Evolutionary conservation across 1,139 yeast species (phyloP), one percentile per base, ranked within the genome.

Genomic region (Suhomyces kunorum): DNA sequence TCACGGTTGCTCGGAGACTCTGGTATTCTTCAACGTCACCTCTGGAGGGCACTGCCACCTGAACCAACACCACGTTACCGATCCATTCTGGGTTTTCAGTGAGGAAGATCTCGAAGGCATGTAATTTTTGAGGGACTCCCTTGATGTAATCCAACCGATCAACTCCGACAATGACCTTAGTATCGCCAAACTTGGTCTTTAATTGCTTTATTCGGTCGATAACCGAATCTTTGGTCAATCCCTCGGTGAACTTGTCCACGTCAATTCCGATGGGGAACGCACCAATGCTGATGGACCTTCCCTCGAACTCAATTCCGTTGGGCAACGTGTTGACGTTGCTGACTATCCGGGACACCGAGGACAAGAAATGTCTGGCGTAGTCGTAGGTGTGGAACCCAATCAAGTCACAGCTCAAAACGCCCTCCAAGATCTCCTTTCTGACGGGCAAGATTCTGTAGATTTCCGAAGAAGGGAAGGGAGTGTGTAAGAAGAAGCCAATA

Each of bases 371-470:
- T 54, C 99, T 78, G n/a, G 96, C 98, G 57, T 94, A 94, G 63
- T 94, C 99, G 63, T 94, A 94, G n/a, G 98, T 94, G 63, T 94
- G 99, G 75, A 94, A 94, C 0, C 99, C 99, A 56, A 94, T 82
- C 54, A 94, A 75, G 60, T 94, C 96, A 66, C 98, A 92, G 54
- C 94, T 84, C 58, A 94, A 70, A 2, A 94, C 95, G 36, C 99
- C 99, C 46, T 78, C 80, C 54, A 94, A 71, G 41, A 94, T 89
- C 63, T 94, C 98, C 53, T 84, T 81, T 63, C 99, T 78, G 13
- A 94, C 98, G 0, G 99, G 99, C 54, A 94, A 71, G 43, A 94
- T 90, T 59, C 99, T 72, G 66, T 94, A 94, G 46, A 94, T 92
- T 61, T 94, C 99, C 39, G 95, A 83, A 8, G 96, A 86, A 16